A percentile compares a stretch with the other conserved stretches of the same genome.
These are phyloP conservation scores for Suillus alpinus DNA, from an alignment of 768 basidiomycete genomes.

Conservation along the genomic window DNA sequence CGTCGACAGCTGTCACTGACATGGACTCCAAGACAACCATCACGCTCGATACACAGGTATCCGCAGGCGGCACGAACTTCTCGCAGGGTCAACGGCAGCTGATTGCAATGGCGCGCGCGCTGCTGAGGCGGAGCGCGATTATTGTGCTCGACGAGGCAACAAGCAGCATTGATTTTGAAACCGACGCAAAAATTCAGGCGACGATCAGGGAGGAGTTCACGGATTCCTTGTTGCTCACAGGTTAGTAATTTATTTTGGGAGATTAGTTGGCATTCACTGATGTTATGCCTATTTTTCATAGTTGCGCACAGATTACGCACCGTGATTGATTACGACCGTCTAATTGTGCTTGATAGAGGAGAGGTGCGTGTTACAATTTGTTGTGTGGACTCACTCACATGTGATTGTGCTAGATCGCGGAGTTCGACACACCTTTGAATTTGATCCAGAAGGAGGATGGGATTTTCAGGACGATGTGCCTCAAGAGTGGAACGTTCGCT, in stretches of 20 bases:
- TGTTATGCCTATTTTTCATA: conserved; percentile 4
- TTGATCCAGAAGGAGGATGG: conserved; percentile 62
- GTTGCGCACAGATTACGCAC: conserved; percentile 74
- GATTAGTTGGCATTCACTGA: not conserved
- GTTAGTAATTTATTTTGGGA: conserved; percentile 35
- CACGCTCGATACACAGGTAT: conserved; percentile 74
- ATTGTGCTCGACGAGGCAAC: conserved; percentile 84
- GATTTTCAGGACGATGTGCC: conserved; percentile 66
- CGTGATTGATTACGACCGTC: conserved; percentile 76
- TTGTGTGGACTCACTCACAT: conserved; percentile 18
- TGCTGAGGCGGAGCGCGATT: conserved; percentile 67
- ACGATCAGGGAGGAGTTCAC: conserved; percentile 86
- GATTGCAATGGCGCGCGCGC: conserved; percentile 81
- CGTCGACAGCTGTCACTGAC: conserved; percentile 46
- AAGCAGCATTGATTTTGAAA: conserved; percentile 82
- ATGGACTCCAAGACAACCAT: conserved; percentile 55
- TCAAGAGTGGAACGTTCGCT: conserved; percentile 63
- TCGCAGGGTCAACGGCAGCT: conserved; percentile 90
- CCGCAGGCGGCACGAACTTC: conserved; percentile 86
- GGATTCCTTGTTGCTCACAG: conserved; percentile 68
- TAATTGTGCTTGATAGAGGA: conserved; percentile 69
- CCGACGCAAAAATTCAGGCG: conserved; percentile 86
- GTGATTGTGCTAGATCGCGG: conserved; percentile 37
- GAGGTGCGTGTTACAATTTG: conserved; percentile 18
- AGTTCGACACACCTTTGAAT: conserved; percentile 72